Evolutionary conservation across 2,329 filamentous ascomycete species (phyloP).

Genomic region (Coniella lustricola): DNA sequence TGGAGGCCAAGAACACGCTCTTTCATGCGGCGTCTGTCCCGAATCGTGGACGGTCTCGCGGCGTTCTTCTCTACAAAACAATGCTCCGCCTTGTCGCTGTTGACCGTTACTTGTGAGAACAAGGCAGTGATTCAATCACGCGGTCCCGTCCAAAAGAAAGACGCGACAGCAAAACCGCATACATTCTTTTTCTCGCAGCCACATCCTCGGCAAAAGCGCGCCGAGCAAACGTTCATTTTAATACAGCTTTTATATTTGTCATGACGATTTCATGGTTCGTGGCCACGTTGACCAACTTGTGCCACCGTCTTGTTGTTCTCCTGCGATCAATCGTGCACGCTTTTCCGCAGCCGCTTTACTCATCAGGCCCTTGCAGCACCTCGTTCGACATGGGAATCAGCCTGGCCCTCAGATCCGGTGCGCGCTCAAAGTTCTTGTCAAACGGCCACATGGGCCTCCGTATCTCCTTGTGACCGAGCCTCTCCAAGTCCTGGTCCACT

Average conservation of each 20-base stretch:
- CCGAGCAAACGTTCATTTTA: background rate
- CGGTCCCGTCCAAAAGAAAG: too few species aligned
- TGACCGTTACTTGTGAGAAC: too few species aligned
- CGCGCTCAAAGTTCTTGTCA: constrained; percentile 15
- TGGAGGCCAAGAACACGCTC: background rate
- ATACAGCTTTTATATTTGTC: background rate
- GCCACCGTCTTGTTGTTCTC: too few species aligned
- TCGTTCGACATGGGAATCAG: constrained; percentile 19
- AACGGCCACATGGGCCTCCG: constrained; percentile 37
- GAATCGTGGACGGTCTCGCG: background rate
- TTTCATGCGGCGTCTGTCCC: background rate
- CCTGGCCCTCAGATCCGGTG: constrained; percentile 20
- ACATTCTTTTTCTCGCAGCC: too few species aligned
- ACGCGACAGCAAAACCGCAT: too few species aligned
- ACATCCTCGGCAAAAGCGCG: too few species aligned
- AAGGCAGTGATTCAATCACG: too few species aligned
- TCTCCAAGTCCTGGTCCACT: constrained; percentile 44
- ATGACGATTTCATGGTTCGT: too few species aligned
- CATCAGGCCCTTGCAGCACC: constrained; percentile 13
- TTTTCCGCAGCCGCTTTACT: constrained; percentile 2
- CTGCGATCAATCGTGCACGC: too few species aligned
- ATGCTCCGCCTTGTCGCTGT: too few species aligned
- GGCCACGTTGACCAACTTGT: background rate
- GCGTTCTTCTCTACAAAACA: too few species aligned
- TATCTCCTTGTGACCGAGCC: constrained; percentile 41